Conservation (phyloP, 2,329 filamentous ascomycete genomes). For the Pseudogymnoascus sp. region DNA sequence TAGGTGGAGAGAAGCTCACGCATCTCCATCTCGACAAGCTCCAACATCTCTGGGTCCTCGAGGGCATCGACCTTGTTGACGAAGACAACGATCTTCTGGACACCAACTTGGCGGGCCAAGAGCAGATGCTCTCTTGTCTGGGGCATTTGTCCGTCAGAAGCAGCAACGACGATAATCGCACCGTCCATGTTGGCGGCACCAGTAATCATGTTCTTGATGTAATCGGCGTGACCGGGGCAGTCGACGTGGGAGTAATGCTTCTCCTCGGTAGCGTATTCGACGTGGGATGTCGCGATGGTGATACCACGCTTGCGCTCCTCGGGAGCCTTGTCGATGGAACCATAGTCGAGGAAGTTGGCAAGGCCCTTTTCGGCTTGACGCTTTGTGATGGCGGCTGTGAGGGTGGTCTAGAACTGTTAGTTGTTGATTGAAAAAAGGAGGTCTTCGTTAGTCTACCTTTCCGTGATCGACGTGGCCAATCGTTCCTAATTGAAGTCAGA, state of each 20-base stretch:
- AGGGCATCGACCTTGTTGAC: slow-evolving; percentile 99
- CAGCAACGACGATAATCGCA: slow-evolving; percentile 96
- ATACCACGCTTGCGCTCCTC: slow-evolving; percentile 99
- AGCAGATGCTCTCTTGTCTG: slow-evolving; percentile 98
- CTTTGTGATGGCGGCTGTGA: slow-evolving; percentile 98
- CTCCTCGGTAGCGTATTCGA: slow-evolving; percentile 91
- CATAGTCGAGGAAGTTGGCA: slow-evolving; percentile 94
- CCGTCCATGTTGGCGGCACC: slow-evolving; percentile 99
- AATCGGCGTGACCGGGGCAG: slow-evolving; percentile 99
- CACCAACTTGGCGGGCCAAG: slow-evolving; percentile 94
- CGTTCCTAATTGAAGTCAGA: slow-evolving; percentile 52
- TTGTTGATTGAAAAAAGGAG: slow-evolving; percentile 13
- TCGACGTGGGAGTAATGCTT: slow-evolving; percentile 99
- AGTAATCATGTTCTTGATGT: slow-evolving; percentile 99
- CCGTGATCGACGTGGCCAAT: slow-evolving; percentile 99
- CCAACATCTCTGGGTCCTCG: slow-evolving; percentile 98
- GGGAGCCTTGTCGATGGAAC: slow-evolving; percentile 95
- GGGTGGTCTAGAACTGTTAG: slow-evolving; percentile 64
- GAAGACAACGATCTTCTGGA: slow-evolving; percentile 96
- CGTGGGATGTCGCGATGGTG: slow-evolving; percentile 96
- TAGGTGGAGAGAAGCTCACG: slow-evolving; percentile 88
- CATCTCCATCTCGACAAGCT: slow-evolving; percentile 99
- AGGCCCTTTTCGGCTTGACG: slow-evolving; percentile 90
- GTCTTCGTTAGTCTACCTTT: slow-evolving; percentile 57
- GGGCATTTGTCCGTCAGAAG: slow-evolving; percentile 98